Percentiles rank a stretch among this genome's conserved stretches.
Conservation (phyloP, 176 grass and related monocot genomes). For the Aegilops longissima region DNA sequence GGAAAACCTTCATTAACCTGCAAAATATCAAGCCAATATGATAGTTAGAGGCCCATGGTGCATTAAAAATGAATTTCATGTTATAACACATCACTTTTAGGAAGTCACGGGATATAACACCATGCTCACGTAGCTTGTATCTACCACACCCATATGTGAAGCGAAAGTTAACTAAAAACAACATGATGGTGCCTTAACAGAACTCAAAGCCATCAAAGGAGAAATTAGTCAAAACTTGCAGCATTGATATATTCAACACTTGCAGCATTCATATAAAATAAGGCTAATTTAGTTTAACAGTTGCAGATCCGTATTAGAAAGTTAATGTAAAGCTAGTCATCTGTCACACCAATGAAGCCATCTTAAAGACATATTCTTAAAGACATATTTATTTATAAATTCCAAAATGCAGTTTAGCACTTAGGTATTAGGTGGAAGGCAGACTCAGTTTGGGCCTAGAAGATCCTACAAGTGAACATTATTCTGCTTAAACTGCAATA, state of each 20-base stretch:
- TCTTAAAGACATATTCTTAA: not conserved
- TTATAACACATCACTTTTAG: not conserved
- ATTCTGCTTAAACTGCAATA: not conserved
- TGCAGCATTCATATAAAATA: not conserved
- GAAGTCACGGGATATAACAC: not conserved
- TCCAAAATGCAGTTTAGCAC: not conserved
- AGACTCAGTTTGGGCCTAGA: too few relatives aligned
- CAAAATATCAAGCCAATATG: slow-evolving; percentile 9
- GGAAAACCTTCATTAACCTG: slow-evolving; percentile 83
- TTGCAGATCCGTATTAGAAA: not conserved
- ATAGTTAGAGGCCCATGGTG: not conserved
- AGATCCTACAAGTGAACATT: too few relatives aligned
- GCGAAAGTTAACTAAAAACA: not conserved
- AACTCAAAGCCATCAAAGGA: not conserved
- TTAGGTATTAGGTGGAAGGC: not conserved
- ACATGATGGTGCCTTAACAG: not conserved
- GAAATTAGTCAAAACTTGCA: not conserved
- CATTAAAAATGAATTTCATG: not conserved
- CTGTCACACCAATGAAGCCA: not conserved
- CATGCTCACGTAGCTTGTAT: not conserved
- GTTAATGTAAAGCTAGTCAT: not conserved
- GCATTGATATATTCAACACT: not conserved
- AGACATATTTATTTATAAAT: not conserved
- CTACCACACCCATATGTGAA: not conserved
- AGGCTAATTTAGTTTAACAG: not conserved